These are phyloP conservation scores for Saturnispora hagleri DNA, from an alignment of 805 yeast species.

Conservation along the genomic window DNA sequence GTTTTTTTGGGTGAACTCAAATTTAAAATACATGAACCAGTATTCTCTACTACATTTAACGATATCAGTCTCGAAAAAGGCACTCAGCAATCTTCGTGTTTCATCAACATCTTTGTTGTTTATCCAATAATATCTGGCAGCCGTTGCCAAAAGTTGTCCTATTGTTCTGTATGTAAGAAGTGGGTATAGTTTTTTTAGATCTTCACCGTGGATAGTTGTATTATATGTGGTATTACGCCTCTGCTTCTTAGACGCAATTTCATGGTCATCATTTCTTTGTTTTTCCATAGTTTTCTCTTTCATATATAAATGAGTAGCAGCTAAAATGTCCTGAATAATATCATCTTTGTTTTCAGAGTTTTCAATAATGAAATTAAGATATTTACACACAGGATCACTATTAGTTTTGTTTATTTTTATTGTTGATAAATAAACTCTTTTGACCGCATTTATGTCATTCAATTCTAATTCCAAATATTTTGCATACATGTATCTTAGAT, in stretches of 20 bases:
- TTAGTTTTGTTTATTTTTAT: constrained; percentile 9
- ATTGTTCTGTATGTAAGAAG: constrained; percentile 18
- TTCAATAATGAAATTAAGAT: constrained; percentile 8
- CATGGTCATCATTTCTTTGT: background rate
- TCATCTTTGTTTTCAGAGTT: constrained; percentile 6
- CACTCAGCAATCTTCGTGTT: constrained; percentile 21
- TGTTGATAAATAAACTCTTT: constrained; percentile 15
- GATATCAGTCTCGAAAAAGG: constrained; percentile 22
- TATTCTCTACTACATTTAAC: constrained; percentile 37
- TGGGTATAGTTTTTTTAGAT: constrained; percentile 13
- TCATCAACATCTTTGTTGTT: constrained; percentile 13
- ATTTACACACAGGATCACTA: constrained; percentile 8
- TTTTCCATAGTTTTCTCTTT: constrained; percentile 5
- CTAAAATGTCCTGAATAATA: constrained; percentile 10
- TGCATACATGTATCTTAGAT: constrained; percentile 25
- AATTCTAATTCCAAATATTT: constrained; percentile 17
- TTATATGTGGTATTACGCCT: background rate
- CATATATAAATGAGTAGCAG: constrained; percentile 13
- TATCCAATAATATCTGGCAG: constrained; percentile 22
- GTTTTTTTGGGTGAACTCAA: constrained; percentile 39
- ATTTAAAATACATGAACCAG: constrained; percentile 50
- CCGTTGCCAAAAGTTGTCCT: constrained; percentile 23
- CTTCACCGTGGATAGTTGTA: constrained; percentile 5
- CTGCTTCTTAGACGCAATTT: background rate
- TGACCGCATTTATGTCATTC: constrained; percentile 16